Conservation (phyloP, 169 alveolate species). For the Eimeria mitis region DNA sequence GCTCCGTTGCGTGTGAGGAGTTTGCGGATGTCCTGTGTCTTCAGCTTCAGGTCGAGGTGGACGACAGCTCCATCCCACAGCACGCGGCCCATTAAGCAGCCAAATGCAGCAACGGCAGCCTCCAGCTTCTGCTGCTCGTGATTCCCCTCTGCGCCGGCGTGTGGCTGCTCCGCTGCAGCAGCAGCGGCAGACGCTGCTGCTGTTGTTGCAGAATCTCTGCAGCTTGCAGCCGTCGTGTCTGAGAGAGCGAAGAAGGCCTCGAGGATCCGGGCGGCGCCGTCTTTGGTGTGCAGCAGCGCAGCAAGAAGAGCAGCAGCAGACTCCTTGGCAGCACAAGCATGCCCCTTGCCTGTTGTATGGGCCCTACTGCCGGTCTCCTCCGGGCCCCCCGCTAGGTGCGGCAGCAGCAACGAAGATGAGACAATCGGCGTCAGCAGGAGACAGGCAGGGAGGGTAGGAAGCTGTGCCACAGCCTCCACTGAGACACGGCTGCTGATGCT, state of each 20-base stretch:
- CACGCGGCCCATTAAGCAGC: constrained; percentile 14
- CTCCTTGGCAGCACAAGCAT: neutral
- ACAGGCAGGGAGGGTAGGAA: constrained; percentile 43
- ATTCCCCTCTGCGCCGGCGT: neutral
- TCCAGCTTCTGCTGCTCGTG: neutral
- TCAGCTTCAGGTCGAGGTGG: neutral
- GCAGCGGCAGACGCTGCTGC: constrained; percentile 9
- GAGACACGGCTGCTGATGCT: constrained; percentile 27
- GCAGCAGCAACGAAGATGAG: constrained; percentile 10
- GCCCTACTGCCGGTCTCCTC: neutral
- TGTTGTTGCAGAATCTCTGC: neutral
- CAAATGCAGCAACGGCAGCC: constrained; percentile 32
- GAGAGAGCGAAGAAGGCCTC: constrained; percentile 4
- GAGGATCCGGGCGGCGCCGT: neutral
- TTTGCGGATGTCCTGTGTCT: neutral
- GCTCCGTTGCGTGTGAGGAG: neutral
- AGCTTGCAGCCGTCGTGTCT: neutral
- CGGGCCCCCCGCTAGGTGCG: neutral
- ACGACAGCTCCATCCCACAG: constrained; percentile 41
- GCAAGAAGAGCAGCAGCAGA: constrained; percentile 27
- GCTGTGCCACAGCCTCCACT: neutral
- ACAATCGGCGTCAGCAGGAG: constrained; percentile 48
- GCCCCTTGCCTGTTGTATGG: neutral
- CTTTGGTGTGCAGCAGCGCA: constrained; percentile 34
- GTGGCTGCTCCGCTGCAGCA: neutral